phyloP scores from a whole-genome alignment of 2,329 filamentous ascomycete species.

The Claviceps sp. region DNA sequence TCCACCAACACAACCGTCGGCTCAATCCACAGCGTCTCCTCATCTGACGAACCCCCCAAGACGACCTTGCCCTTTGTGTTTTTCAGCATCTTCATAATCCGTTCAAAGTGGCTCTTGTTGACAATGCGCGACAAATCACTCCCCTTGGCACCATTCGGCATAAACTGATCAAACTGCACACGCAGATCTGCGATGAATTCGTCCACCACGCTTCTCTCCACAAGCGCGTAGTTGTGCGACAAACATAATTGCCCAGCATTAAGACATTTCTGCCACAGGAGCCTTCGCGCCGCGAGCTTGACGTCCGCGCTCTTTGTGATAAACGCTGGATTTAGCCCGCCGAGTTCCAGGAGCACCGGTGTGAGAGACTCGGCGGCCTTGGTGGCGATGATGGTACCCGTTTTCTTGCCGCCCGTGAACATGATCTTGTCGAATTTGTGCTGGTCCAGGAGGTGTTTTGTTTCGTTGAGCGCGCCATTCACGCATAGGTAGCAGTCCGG shows the following conservation, averaged over 20 bases:
- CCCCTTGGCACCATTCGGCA: conserved; percentile 66
- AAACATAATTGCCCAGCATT: conserved; percentile 89
- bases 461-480: conserved; percentile 72
- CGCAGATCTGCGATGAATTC: conserved; percentile 65
- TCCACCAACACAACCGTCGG: conserved; percentile 84
- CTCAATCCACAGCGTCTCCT: conserved; percentile 70
- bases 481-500: conserved; percentile 61
- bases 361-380: conserved; percentile 85
- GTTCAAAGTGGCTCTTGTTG: conserved; percentile 64
- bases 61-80: conserved; percentile 70
- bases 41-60: conserved; percentile 73
- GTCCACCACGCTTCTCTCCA: conserved; percentile 60
- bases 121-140: conserved; percentile 74
- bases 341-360: conserved; percentile 78
- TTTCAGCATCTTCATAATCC: conserved; percentile 87
- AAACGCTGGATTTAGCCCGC: conserved; percentile 84
- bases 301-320: conserved; percentile 74
- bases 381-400: conserved; percentile 77
- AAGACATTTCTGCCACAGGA: conserved; percentile 78
- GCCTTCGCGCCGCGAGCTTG: conserved; percentile 63
- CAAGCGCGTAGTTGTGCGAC: conserved; percentile 81
- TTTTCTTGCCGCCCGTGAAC: conserved; percentile 71
- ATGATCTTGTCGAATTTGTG: conserved; percentile 96
- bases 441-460: conserved; percentile 60
- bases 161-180: conserved; percentile 60